phyloP scores from a whole-genome alignment of 2,329 filamentous ascomycete species.

The Lecanicillium sp. region DNA sequence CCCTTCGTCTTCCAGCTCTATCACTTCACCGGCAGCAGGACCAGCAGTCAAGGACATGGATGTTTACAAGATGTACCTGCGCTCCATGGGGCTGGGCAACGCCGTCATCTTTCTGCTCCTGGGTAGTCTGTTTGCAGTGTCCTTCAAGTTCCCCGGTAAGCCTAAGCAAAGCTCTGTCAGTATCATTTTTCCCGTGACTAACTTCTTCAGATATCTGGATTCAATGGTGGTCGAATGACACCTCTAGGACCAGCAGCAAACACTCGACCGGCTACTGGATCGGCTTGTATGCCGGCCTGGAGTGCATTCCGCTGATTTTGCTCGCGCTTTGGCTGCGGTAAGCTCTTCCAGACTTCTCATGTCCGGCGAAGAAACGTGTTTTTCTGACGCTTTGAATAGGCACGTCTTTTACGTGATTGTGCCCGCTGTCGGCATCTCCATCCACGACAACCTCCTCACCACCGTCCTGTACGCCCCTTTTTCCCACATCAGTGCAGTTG shows the following conservation, averaged over 20 bases:
- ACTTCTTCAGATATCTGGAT: not conserved
- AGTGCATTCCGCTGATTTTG: not conserved
- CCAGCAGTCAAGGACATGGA: not conserved
- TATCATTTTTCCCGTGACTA: not conserved
- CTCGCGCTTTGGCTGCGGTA: not conserved
- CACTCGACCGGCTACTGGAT: not conserved
- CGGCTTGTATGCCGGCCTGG: not conserved
- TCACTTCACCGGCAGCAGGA: not conserved
- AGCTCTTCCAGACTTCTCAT: not conserved
- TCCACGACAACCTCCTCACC: not conserved
- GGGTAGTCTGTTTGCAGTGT: not conserved
- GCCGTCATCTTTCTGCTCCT: not conserved
- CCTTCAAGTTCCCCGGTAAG: conserved; percentile 5
- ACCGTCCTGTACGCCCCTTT: conserved; percentile 1
- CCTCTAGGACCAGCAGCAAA: not conserved
- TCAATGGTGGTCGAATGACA: conserved; percentile 6
- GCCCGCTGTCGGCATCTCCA: not conserved
- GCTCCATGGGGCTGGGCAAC: not conserved
- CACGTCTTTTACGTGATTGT: not conserved
- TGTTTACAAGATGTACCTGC: conserved; percentile 5
- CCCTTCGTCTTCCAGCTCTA: too few species aligned
- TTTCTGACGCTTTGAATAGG: not conserved
- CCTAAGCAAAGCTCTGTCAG: too few species aligned
- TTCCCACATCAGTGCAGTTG: conserved; percentile 2
- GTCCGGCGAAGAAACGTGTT: not conserved